Evolutionary conservation across 2,329 filamentous ascomycete genomes (phyloP).

Genomic region (Ophiostoma tasmaniense): DNA sequence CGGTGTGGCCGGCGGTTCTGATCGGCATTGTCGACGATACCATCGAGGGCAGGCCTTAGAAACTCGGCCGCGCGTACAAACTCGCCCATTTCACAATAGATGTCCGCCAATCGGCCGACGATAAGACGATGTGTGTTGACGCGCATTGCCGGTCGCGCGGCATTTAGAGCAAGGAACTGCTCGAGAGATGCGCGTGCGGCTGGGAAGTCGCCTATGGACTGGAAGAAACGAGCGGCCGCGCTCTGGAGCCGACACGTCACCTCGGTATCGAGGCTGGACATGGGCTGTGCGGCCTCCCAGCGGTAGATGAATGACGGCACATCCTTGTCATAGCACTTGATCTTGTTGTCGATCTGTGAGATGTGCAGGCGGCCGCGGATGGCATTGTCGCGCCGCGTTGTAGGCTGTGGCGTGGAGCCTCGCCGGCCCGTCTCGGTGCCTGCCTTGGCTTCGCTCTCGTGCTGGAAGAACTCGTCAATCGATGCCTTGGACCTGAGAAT

Average conservation of each 20-base stretch:
- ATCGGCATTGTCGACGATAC: slow-evolving; percentile 9
- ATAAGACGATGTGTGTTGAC: slow-evolving; percentile 25
- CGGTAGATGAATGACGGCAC: slow-evolving; percentile 27
- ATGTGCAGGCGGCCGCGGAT: slow-evolving; percentile 29
- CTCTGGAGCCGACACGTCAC: slow-evolving; percentile 29
- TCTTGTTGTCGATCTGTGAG: slow-evolving; percentile 30
- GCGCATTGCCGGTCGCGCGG: slow-evolving; percentile 22
- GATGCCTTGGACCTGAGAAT: slow-evolving; percentile 24
- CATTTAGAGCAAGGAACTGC: slow-evolving; percentile 26
- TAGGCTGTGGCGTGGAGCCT: background rate
- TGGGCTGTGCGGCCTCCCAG: slow-evolving; percentile 26
- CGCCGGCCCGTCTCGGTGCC: background rate
- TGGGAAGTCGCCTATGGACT: slow-evolving; percentile 28
- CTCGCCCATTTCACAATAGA: slow-evolving; percentile 27
- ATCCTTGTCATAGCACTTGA: slow-evolving; percentile 27
- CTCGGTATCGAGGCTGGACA: slow-evolving; percentile 28
- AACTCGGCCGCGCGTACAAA: slow-evolving; percentile 22
- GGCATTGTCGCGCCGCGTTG: slow-evolving; percentile 17
- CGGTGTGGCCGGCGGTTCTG: slow-evolving; percentile 23
- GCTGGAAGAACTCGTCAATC: slow-evolving; percentile 16
- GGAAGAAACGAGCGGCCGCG: slow-evolving; percentile 28
- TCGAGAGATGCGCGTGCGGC: slow-evolving; percentile 26
- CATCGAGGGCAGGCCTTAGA: slow-evolving; percentile 22
- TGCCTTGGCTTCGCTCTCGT: background rate
- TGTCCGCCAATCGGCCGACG: slow-evolving; percentile 25